Base-by-base conservation (phyloP, 1,284 basidiomycete species). In the Vanrija sp. region DNA sequence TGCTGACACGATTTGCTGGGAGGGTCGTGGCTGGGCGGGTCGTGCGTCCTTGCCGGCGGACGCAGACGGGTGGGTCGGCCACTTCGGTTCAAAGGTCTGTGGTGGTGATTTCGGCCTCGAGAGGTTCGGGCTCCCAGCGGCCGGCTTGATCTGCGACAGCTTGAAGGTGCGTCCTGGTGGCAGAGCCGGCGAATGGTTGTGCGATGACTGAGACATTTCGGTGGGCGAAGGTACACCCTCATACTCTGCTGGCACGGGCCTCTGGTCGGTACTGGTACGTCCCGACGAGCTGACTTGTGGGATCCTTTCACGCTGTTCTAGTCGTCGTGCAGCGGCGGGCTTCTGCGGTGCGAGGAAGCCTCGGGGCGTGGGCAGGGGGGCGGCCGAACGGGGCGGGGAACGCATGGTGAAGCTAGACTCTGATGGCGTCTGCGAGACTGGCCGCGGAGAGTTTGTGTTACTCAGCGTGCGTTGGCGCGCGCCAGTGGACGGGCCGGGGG, bases 301-400 rank as follows among this genome's bases (percentile, higher is more conserved):
- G n/a, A 42, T 53, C 8, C 62, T 50, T 41, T 66, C 63, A 31
- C 57, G 61, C 49, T 64, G 55, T 47, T 70, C 72, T 3, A 67
- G 54, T 25, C 65, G 46, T 7, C 68, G 53, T 0, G 70, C 72
- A 0, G 68, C 64, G 14, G 62, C 63, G 0, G 72, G 68, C 54
- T 73, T 73, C 39, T 70, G 71, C 2, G 72, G 72, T 6, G 63
- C 62, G 3, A 72, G 50, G 43, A 73, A 73, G 0, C 64, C 70
- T 20, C 62, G 59, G 16, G 70, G 67, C 0, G 60, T 67, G 2
- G 72, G 72, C n/a, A 73, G 57, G 0, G 71, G 67, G 2, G 59
- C 60, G 8, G 60, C 23, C 9, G 43, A 49, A 2, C 69, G 61
- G 6, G 59, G 43, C 6, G 69, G 66, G 3, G 68, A 69, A 6